phyloP scores from a whole-genome alignment of 768 basidiomycete species.

The Lentinula sp. region DNA sequence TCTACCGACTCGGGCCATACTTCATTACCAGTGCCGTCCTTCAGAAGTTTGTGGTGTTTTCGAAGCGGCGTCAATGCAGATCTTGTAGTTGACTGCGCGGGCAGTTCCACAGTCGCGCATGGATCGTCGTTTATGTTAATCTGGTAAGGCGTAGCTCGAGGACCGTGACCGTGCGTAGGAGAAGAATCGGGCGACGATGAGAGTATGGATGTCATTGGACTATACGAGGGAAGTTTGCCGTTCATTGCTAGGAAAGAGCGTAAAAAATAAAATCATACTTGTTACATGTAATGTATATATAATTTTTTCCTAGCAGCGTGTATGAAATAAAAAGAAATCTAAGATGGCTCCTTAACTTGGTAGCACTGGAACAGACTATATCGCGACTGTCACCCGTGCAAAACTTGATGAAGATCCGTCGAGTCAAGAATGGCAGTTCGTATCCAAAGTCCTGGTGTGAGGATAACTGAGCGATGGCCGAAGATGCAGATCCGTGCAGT shows the following conservation, averaged over 20 bases:
- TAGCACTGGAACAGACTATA: background rate
- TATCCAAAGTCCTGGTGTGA: background rate
- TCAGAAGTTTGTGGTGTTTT: constrained; percentile 80
- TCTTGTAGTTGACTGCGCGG: background rate
- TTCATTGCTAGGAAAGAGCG: background rate
- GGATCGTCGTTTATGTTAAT: background rate
- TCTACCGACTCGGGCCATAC: constrained; percentile 83
- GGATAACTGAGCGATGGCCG: background rate
- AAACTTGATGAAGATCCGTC: background rate
- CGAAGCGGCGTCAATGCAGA: constrained; percentile 62
- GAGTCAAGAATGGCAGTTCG: background rate
- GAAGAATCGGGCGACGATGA: background rate
- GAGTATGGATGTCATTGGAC: background rate
- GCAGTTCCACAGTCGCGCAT: no score
- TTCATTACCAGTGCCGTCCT: constrained; percentile 69
- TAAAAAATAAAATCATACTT: background rate
- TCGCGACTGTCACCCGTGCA: background rate
- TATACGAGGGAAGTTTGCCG: background rate
- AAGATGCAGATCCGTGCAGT: background rate
- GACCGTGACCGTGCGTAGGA: background rate
- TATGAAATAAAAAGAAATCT: background rate
- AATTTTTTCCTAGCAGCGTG: background rate
- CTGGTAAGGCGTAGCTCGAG: background rate
- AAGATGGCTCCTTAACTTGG: background rate
- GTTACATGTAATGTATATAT: background rate